Percentiles rank a stretch among this genome's conserved stretches.
Evolutionary conservation across 306 rosid species (phyloP).

Genomic region (Quercus wislizeni): DNA sequence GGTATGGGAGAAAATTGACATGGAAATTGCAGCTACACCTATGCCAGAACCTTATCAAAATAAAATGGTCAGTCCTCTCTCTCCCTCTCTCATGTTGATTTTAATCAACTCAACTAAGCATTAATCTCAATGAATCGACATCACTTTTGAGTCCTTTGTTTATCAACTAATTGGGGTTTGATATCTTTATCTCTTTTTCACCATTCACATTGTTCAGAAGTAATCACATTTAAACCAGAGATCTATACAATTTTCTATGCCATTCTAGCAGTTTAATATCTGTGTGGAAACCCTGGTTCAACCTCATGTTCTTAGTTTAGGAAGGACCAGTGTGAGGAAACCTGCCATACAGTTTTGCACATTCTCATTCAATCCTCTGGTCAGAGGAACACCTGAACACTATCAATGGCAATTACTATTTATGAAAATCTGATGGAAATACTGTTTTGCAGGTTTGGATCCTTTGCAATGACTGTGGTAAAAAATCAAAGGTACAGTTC

Average conservation of each 20-base stretch:
- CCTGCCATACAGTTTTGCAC: too few relatives aligned
- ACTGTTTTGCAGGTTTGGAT: slow-evolving; percentile 59
- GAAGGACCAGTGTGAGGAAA: too few relatives aligned
- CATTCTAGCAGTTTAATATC: neutral
- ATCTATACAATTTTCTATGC: neutral
- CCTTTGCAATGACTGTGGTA: slow-evolving; percentile 84
- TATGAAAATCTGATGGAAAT: neutral
- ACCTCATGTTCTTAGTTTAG: neutral
- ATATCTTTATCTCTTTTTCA: too few relatives aligned
- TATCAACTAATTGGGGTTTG: too few relatives aligned
- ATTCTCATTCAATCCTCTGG: too few relatives aligned
- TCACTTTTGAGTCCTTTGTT: too few relatives aligned
- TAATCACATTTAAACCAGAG: neutral
- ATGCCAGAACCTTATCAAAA: slow-evolving; percentile 63
- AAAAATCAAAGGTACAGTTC: slow-evolving; percentile 55
- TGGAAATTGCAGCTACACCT: slow-evolving; percentile 77
- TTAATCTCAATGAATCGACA: too few relatives aligned
- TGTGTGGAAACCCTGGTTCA: neutral
- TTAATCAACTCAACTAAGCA: too few relatives aligned
- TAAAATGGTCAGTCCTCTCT: slow-evolving; percentile 43
- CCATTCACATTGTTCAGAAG: neutral
- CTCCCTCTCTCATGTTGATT: neutral
- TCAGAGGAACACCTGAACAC: too few relatives aligned
- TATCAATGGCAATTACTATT: neutral
- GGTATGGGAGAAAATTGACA: slow-evolving; percentile 83